Base-by-base conservation (phyloP, 768 basidiomycete species). In the Pulveroboletus frians region DNA sequence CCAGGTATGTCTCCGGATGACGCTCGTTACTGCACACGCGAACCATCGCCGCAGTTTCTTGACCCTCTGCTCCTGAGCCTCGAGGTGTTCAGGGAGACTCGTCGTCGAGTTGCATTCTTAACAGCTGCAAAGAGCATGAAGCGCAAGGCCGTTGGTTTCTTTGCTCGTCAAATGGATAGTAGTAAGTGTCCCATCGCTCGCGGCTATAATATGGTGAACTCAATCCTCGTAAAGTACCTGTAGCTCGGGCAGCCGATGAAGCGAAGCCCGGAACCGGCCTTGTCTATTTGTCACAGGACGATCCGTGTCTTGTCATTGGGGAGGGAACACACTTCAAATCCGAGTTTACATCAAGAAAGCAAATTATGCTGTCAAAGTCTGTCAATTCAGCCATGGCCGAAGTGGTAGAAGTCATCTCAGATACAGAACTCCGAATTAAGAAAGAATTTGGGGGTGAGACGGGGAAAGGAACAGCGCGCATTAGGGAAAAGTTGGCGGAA, bases 81-180 rank as follows among this genome's bases (percentile, higher is more conserved):
- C 48, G 88, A 96, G 66, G 91, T 92, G 17, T 81, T 88, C 66
- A 81, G 85, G 57, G 91, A 96, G 69, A 84, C 85, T 3, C 76
- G 79, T 9, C 78, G 95, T 37, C 78, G 81, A 60, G 88, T 95
- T 17, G 83, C 86, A 47, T 92, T 94, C 63, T 74, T 98, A 27
- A 85, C 87, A 8, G 95, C 95, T 23, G 92, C 90, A 3, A 86
- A 85, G 66, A 94, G 91, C 63, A 80, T 95, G 88, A 67, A 88
- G 49, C 72, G 89, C 42, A 78, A 76, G 55, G 78, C 83, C 51
- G 75, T 98, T 43, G 95, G 94, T 0, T 81, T 83, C 57, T 89
- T 90, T 60, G 83, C 86, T 7, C 73, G 81, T 21, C 69, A 92
- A 37, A 89, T 98, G 84, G 83, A 85, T 40, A 88, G 87, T 62